These are phyloP conservation scores for Tricholoma matsutake DNA, from an alignment of 768 basidiomycete genomes.

Conservation along the genomic window DNA sequence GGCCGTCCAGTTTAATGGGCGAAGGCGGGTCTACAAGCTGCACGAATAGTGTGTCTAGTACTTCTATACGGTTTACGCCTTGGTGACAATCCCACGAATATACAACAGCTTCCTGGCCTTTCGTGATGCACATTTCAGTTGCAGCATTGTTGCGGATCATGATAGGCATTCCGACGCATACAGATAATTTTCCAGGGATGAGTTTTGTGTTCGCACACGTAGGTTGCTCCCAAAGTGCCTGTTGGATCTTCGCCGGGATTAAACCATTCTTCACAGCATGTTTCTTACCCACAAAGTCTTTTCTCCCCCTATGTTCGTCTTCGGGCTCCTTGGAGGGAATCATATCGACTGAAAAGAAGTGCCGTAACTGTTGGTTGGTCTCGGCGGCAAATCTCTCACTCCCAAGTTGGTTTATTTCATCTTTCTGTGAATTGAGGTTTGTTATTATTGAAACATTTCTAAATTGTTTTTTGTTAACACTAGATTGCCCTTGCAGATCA, in stretches of 20 bases:
- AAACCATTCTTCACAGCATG: not conserved
- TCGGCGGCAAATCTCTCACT: slow-evolving; percentile 27
- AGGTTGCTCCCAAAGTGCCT: not conserved
- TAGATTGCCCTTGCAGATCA: slow-evolving; percentile 1
- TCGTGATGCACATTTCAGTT: not conserved
- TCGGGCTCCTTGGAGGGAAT: not conserved
- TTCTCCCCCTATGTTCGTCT: not conserved
- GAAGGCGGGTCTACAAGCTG: too few species aligned
- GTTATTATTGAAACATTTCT: slow-evolving; percentile 34
- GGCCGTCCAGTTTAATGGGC: too few species aligned
- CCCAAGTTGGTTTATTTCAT: slow-evolving; percentile 30
- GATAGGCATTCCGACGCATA: slow-evolving; percentile 13
- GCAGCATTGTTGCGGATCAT: slow-evolving; percentile 20
- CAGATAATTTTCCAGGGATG: slow-evolving; percentile 19
- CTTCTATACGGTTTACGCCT: slow-evolving; percentile 1
- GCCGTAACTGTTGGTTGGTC: slow-evolving; percentile 14
- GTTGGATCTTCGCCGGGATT: not conserved
- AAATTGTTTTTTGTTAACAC: slow-evolving; percentile 15
- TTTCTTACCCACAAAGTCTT: not conserved
- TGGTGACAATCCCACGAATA: slow-evolving; percentile 14
- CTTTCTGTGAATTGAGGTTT: slow-evolving; percentile 24
- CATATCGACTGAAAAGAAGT: slow-evolving; percentile 24
- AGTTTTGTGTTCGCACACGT: slow-evolving; percentile 5
- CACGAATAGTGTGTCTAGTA: too few species aligned
- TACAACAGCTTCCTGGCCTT: slow-evolving; percentile 12